Conservation (phyloP, 768 basidiomycete species). For the Termitomyces bulborhizus region DNA sequence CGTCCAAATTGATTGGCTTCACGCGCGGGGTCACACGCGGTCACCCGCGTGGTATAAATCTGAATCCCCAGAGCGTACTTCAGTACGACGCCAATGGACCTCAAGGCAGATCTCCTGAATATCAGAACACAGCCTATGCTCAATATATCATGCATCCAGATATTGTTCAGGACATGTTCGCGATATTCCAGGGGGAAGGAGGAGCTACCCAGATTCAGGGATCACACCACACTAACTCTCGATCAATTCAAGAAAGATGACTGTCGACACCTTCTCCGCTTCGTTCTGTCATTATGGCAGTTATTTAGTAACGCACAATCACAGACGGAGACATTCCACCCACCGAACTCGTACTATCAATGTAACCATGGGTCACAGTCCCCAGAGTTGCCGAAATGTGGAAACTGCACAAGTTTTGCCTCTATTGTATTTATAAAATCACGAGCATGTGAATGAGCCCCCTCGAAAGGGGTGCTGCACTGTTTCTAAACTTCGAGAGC, state of each 20-base stretch:
- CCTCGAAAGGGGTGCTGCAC: too few species aligned
- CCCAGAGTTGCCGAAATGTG: slow-evolving; percentile 10
- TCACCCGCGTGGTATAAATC: neutral
- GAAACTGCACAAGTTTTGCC: slow-evolving; percentile 13
- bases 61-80: neutral
- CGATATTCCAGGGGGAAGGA: slow-evolving; percentile 5
- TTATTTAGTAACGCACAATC: neutral
- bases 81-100: neutral
- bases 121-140: too few species aligned
- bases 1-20: neutral
- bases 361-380: slow-evolving; percentile 13
- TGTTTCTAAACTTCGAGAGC: slow-evolving; percentile 1
- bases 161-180: slow-evolving; percentile 10
- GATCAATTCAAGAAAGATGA: slow-evolving; percentile 10
- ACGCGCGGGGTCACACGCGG: too few species aligned
- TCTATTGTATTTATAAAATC: slow-evolving; percentile 9
- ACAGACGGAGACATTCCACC: slow-evolving; percentile 4
- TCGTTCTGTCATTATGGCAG: neutral
- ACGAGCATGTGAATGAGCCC: neutral
- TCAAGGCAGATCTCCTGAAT: too few species aligned
- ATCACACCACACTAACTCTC: slow-evolving; percentile 3
- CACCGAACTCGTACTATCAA: neutral
- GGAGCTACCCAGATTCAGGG: slow-evolving; percentile 5
- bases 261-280: slow-evolving; percentile 6
- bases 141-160: too few species aligned